Conservation (phyloP, 176 grass and related monocot genomes). For the Eragrostis curvula region DNA sequence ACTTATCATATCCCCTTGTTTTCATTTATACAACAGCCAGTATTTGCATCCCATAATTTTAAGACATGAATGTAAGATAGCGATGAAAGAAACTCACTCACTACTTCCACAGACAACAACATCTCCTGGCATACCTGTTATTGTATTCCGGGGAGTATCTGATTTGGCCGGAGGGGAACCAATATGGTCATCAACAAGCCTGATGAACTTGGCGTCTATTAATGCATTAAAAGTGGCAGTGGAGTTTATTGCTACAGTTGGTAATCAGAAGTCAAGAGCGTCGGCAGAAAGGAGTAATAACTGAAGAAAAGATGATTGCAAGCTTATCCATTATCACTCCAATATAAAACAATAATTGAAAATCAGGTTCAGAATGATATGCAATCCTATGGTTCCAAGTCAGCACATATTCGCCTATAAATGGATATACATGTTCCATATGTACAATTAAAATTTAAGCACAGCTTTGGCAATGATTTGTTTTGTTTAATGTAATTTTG, state of each 20-base stretch:
- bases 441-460: constrained; percentile 3
- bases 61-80: constrained; percentile 11
- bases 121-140: constrained; percentile 67
- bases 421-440: background rate
- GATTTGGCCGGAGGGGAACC: constrained; percentile 83
- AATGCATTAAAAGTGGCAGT: constrained; percentile 81
- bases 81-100: background rate
- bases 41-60: background rate
- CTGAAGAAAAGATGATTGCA: constrained; percentile 25
- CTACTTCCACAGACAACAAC: constrained; percentile 60
- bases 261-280: constrained; percentile 42
- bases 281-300: constrained; percentile 30
- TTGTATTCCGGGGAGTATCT: constrained; percentile 87
- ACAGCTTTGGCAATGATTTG: background rate
- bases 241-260: constrained; percentile 67
- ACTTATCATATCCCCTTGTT: background rate
- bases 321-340: background rate
- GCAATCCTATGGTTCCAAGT: constrained; percentile 1
- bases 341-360: constrained; percentile 13
- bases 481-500: background rate
- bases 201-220: constrained; percentile 76
- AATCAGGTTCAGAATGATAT: constrained; percentile 14
- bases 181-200: constrained; percentile 70
- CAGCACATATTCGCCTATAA: background rate
- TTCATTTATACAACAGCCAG: background rate